These are phyloP conservation scores for Epichloe sp. DNA, from an alignment of 2,329 filamentous ascomycete genomes.

Conservation along the genomic window DNA sequence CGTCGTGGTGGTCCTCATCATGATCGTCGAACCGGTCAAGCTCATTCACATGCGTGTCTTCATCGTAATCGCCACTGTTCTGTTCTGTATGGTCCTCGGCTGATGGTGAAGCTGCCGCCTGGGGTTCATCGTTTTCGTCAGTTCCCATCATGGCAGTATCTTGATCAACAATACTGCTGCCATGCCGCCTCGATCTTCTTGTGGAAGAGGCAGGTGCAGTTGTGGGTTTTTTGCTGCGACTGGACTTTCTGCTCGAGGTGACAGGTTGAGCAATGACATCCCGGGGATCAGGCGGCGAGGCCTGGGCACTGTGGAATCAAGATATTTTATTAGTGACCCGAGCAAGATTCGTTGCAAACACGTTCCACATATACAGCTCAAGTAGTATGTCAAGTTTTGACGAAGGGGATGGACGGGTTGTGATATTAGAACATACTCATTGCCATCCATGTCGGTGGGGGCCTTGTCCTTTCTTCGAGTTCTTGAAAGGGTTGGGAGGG, in stretches of 20 bases:
- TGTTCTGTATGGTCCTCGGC: slow-evolving; percentile 24
- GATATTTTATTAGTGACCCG: slow-evolving; percentile 5
- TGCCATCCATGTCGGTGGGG: slow-evolving; percentile 56
- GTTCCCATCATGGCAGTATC: slow-evolving; percentile 61
- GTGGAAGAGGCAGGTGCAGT: slow-evolving; percentile 30
- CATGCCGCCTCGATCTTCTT: slow-evolving; percentile 40
- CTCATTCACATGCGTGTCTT: slow-evolving; percentile 19
- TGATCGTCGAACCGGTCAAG: slow-evolving; percentile 18
- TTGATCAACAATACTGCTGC: slow-evolving; percentile 38
- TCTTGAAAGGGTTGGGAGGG: slow-evolving; percentile 26
- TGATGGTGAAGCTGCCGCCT: slow-evolving; percentile 28
- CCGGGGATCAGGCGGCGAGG: slow-evolving; percentile 48
- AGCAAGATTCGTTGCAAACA: neutral
- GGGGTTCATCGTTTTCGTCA: slow-evolving; percentile 37
- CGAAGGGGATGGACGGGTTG: no score
- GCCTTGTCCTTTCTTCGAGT: slow-evolving; percentile 49
- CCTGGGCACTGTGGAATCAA: slow-evolving; percentile 11
- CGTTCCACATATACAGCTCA: neutral
- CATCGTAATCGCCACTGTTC: slow-evolving; percentile 20
- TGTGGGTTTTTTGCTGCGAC: slow-evolving; percentile 52
- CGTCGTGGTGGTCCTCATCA: slow-evolving; percentile 26
- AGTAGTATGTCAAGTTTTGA: neutral
- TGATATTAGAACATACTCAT: slow-evolving; percentile 38
- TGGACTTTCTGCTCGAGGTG: slow-evolving; percentile 59
- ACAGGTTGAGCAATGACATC: slow-evolving; percentile 44